Percentiles rank a stretch among this genome's conserved stretches.
These are phyloP conservation scores for Xylaria sp. DNA, from an alignment of 2,329 filamentous ascomycete genomes.

Conservation along the genomic window DNA sequence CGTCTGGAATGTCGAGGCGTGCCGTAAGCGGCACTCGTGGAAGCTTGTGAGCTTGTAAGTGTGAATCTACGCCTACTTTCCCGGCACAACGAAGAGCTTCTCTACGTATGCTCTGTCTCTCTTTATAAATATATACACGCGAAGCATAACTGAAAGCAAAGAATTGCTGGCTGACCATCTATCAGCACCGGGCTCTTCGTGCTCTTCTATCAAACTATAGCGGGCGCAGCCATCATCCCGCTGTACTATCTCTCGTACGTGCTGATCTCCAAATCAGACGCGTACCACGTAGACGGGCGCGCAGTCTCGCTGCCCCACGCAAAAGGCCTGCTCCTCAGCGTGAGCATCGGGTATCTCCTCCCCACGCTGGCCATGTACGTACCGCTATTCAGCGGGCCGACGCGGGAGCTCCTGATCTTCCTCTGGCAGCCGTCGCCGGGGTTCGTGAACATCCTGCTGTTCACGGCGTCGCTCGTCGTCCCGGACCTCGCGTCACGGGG, in stretches of 20 bases:
- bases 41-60: constrained; percentile 38
- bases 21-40: constrained; percentile 30
- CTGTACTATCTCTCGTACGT: constrained; percentile 34
- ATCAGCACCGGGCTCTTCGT: constrained; percentile 33
- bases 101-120: neutral
- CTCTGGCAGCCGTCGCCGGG: constrained; percentile 38
- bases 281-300: constrained; percentile 31
- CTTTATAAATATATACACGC: neutral
- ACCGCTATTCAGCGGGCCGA: constrained; percentile 24
- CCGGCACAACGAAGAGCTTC: neutral
- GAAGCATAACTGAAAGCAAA: neutral
- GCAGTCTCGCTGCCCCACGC: constrained; percentile 32
- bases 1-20: constrained; percentile 37
- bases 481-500: neutral
- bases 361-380: constrained; percentile 36
- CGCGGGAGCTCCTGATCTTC: constrained; percentile 33
- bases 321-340: constrained; percentile 31
- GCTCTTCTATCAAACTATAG: constrained; percentile 37
- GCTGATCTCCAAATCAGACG: constrained; percentile 25
- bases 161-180: constrained; percentile 4
- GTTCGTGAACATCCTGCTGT: constrained; percentile 34
- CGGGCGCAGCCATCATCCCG: constrained; percentile 35
- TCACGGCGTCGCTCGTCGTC: constrained; percentile 26
- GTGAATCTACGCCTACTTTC: neutral
- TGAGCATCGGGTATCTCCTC: constrained; percentile 35